Base-by-base conservation (phyloP, 441 rosid species). In the Viola pubescens region DNA sequence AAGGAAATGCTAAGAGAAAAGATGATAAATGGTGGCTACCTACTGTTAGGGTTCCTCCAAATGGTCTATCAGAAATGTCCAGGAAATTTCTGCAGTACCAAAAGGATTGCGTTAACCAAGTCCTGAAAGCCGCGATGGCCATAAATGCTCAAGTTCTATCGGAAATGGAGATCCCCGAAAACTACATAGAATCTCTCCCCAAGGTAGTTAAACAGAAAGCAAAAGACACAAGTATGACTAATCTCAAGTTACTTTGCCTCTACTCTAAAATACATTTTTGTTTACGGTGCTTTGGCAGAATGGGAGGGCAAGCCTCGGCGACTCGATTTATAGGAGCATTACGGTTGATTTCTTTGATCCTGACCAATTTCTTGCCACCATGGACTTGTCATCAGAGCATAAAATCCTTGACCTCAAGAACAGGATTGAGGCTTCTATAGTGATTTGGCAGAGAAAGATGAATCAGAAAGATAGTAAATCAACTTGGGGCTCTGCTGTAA, bases 21-120 rank as follows among this genome's bases (percentile, higher is more conserved):
- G 94, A 87, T 53, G 95, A 88, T 26, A 94, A 91, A 69, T 91
- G 99, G 99, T 91, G 99, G 99, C 75, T 94, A 19, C 98, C 99
- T 50, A 86, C 88, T 0, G 80, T 72, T 5, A 91, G 84, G 75
- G 92, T 94, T 48, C 97, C 99, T 12, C 66, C 79, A 0, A 69
- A 83, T 0, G 98, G 99, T 63, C 70, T 94, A 60, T 87, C 99
- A 5, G 92, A 87, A 4, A 65, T 58, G 9, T 45, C 88, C 5
- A 83, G 87, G 51, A 91, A 81, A 69, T 82, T 82, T 74, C 67
- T 94, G 77, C 88, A 86, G 72, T 72, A 56, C 66, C 98, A 87
- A 14, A 94, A 89, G 61, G 99, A 94, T 65, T 79, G 82, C 39
- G 97, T 88, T 43, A 91, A 88, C 66, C 99, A 94, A 41, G 99